phyloP scores from a whole-genome alignment of 2,329 filamentous ascomycete genomes.

The Cordyceps cateniannulata region DNA sequence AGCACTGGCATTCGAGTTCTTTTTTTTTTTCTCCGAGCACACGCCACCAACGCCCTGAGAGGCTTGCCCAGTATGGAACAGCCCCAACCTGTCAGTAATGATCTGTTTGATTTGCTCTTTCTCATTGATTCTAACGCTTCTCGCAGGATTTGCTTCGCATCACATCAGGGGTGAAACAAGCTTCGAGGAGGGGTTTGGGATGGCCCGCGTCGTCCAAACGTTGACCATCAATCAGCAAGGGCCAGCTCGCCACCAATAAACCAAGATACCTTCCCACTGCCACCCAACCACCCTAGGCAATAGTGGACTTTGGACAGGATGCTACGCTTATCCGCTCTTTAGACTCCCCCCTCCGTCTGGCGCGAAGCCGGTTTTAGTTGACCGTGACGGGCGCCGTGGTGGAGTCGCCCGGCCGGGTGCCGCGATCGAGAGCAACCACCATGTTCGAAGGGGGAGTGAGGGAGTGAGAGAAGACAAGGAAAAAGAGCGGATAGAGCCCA shows the following conservation, averaged over 20 bases:
- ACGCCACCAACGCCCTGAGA: background rate
- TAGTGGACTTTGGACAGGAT: background rate
- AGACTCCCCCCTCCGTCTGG: background rate
- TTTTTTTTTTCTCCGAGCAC: background rate
- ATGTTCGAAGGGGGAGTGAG: no score
- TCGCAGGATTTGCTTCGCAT: background rate
- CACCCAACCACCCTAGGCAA: background rate
- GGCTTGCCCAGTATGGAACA: background rate
- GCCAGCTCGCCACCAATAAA: background rate
- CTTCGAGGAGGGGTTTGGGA: background rate
- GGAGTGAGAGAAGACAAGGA: background rate
- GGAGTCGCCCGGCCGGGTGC: constrained; percentile 11
- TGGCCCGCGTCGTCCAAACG: background rate
- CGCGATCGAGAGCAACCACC: constrained; percentile 8
- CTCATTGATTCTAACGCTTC: background rate
- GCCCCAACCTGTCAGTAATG: background rate
- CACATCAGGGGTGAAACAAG: background rate
- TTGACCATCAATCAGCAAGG: background rate
- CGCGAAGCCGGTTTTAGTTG: background rate
- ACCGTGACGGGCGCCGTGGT: background rate
- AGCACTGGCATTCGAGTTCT: constrained; percentile 11
- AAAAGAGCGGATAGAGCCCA: background rate
- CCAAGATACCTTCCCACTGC: background rate
- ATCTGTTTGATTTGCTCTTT: background rate
- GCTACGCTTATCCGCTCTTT: constrained; percentile 1